Conservation (phyloP, 2,329 filamentous ascomycete species). For the Xylaria sp. region DNA sequence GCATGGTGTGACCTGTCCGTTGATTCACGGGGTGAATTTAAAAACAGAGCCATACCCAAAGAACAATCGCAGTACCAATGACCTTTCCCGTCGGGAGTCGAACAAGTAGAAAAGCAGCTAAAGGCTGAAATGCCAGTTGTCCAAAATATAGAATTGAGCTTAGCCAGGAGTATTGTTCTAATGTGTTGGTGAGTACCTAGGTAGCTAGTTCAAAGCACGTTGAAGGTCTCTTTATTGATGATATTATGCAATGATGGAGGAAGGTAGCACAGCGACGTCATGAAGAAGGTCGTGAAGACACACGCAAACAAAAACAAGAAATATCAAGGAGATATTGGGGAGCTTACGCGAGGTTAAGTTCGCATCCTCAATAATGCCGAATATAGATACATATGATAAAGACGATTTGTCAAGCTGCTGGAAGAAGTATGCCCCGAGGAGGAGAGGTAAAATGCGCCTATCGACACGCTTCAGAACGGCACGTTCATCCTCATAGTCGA, state of each 20-base stretch:
- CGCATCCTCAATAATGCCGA: constrained; percentile 55
- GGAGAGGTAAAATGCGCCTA: constrained; percentile 60
- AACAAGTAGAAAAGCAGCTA: constrained; percentile 64
- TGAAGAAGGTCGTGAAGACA: no score
- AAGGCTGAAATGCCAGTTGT: constrained; percentile 67
- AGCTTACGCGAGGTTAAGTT: constrained; percentile 37
- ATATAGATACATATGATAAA: constrained; percentile 60
- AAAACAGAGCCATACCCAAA: constrained; percentile 55
- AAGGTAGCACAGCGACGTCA: not conserved
- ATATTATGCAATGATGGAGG: not conserved
- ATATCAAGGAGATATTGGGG: not conserved
- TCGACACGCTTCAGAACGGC: constrained; percentile 61
- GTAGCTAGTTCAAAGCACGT: not conserved
- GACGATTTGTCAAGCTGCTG: constrained; percentile 66
- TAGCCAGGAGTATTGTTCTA: constrained; percentile 67
- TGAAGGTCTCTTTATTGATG: not conserved
- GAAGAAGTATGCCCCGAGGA: constrained; percentile 68
- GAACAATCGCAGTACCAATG: constrained; percentile 61
- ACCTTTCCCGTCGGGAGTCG: constrained; percentile 67
- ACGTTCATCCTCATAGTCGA: constrained; percentile 63
- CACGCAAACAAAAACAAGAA: not conserved
- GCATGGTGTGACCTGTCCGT: not conserved
- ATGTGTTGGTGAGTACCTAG: not conserved
- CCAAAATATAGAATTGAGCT: constrained; percentile 71
- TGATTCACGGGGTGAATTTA: not conserved